Conservation (phyloP, 306 rosid genomes). For the Trifolium repens region DNA sequence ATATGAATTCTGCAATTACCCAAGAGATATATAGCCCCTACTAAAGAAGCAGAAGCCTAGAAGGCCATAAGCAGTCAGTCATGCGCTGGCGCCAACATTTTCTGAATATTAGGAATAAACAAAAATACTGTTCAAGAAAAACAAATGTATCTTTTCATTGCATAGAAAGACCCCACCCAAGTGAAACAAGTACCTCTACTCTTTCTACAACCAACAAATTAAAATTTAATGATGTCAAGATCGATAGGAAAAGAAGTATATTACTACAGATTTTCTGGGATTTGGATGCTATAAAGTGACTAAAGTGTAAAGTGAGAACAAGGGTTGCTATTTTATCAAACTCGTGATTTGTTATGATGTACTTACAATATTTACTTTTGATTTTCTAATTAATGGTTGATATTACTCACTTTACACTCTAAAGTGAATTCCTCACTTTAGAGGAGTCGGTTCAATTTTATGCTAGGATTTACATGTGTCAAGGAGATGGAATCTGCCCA, state of each 20-base stretch:
- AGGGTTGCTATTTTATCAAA: too few relatives aligned
- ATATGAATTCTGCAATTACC: slow-evolving; percentile 15
- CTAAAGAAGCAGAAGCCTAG: neutral
- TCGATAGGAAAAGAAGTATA: slow-evolving; percentile 6
- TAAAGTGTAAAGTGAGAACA: too few relatives aligned
- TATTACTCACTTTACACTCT: too few relatives aligned
- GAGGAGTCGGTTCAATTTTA: neutral
- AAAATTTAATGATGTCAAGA: slow-evolving; percentile 23
- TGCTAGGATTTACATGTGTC: slow-evolving; percentile 24
- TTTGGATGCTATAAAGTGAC: too few relatives aligned
- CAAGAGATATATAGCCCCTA: slow-evolving; percentile 19
- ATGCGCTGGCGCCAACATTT: slow-evolving; percentile 13
- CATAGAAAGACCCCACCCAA: neutral
- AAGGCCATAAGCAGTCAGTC: slow-evolving; percentile 12
- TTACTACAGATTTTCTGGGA: slow-evolving; percentile 18
- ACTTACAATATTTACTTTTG: too few relatives aligned
- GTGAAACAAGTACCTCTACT: slow-evolving; percentile 26
- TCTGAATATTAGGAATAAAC: slow-evolving; percentile 15
- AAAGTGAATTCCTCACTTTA: neutral
- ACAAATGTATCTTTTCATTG: slow-evolving; percentile 2
- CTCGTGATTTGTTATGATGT: too few relatives aligned
- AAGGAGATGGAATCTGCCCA: slow-evolving; percentile 25
- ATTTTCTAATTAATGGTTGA: too few relatives aligned
- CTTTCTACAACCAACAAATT: slow-evolving; percentile 26
- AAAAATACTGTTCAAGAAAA: slow-evolving; percentile 17